Percentiles rank a stretch among this genome's conserved stretches.
Conservation (phyloP, 2,329 filamentous ascomycete species). For the Exophiala oligosperma region DNA sequence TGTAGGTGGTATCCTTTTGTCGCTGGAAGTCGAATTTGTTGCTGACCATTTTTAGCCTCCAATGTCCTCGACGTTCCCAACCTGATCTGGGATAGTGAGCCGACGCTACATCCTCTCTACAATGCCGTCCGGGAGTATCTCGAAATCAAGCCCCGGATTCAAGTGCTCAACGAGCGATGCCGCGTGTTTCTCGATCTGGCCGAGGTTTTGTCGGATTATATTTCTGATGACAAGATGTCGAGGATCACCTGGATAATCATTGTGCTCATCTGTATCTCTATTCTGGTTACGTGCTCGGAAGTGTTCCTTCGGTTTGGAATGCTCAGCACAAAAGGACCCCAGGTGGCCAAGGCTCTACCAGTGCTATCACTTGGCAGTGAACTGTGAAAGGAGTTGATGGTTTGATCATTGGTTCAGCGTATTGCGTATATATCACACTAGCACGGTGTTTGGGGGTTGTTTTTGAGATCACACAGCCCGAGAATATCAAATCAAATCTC, state of each 20-base stretch:
- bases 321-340: conserved; percentile 41
- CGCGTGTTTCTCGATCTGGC: conserved; percentile 94
- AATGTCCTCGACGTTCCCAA: conserved; percentile 96
- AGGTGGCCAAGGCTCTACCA: conserved; percentile 4
- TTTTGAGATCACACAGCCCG: too few relatives aligned
- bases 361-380: conserved; percentile 10
- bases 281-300: conserved; percentile 86
- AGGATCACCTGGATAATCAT: conserved; percentile 93
- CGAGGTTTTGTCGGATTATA: conserved; percentile 88
- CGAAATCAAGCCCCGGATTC: conserved; percentile 93
- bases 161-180: conserved; percentile 95
- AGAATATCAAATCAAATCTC: too few relatives aligned
- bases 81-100: conserved; percentile 98
- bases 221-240: conserved; percentile 94
- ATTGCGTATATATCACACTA: not conserved
- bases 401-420: not conserved
- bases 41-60: conserved; percentile 59
- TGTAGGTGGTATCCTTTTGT: conserved; percentile 61
- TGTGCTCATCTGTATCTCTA: conserved; percentile 84
- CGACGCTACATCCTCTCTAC: conserved; percentile 91
- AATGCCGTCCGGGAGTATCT: conserved; percentile 93
- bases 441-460: not conserved
- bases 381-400: conserved; percentile 3
- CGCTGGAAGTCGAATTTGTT: not conserved
- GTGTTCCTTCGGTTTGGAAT: conserved; percentile 84